Conservation (phyloP, 257 asterid species). For the Capsicum baccatum region DNA sequence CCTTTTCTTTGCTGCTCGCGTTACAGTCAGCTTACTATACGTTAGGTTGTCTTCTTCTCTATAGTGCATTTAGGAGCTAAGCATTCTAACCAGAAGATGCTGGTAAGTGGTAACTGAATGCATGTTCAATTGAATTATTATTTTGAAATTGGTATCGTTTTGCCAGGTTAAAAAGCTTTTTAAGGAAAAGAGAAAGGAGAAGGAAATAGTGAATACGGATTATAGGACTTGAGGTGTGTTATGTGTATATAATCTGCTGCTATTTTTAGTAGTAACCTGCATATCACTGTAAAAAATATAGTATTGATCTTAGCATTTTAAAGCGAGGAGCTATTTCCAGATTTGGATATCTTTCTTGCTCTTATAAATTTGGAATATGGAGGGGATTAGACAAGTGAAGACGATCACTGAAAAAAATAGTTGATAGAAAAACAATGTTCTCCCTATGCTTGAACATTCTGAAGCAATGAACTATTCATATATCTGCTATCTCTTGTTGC, state of each 20-base stretch:
- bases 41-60: background rate
- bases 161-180: background rate
- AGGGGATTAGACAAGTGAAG: background rate
- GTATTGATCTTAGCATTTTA: too few relatives aligned
- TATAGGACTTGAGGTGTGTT: background rate
- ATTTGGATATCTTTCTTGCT: background rate
- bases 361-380: background rate
- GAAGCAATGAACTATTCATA: constrained; percentile 8
- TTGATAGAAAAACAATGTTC: background rate
- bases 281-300: too few relatives aligned
- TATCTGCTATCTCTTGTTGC: background rate
- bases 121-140: background rate
- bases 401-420: background rate
- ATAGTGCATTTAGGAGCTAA: background rate
- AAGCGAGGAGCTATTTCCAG: background rate
- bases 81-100: background rate
- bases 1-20: background rate
- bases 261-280: background rate
- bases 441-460: background rate
- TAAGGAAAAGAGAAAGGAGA: background rate
- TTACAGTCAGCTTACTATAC: background rate
- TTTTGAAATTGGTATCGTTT: background rate
- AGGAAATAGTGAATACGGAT: background rate
- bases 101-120: background rate
- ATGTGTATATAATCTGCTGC: background rate